Evolutionary conservation across 106 monocot genomes (phyloP).

Genomic region (Platanthera zijinensis): DNA sequence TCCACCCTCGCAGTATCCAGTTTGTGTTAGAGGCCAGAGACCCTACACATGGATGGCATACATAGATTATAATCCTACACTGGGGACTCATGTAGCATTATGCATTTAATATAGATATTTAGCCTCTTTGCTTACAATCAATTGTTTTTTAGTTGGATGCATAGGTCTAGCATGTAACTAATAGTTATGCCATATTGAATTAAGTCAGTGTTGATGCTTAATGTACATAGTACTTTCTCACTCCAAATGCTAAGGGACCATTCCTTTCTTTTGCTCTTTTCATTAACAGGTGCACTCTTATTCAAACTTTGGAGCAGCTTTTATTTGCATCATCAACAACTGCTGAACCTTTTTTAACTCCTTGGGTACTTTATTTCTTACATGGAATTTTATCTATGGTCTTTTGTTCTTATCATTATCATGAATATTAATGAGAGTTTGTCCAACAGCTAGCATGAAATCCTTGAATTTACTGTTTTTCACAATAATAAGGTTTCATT

Average conservation of each 20-base stretch:
- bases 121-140: too few species aligned
- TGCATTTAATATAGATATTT: too few species aligned
- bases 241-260: not conserved
- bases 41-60: too few species aligned
- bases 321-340: slow-evolving; percentile 63
- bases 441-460: not conserved
- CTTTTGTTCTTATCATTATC: not conserved
- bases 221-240: not conserved
- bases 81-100: too few species aligned
- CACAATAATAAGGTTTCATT: not conserved
- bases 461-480: not conserved
- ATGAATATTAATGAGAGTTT: not conserved
- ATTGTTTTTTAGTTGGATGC: too few species aligned
- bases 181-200: not conserved
- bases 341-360: slow-evolving; percentile 72
- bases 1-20: too few species aligned
- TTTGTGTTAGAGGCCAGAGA: too few species aligned
- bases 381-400: not conserved
- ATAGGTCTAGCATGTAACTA: not conserved
- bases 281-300: slow-evolving; percentile 64
- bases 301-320: slow-evolving; percentile 86
- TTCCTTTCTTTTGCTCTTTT: slow-evolving; percentile 4
- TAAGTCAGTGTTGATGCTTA: not conserved
- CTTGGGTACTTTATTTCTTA: slow-evolving; percentile 42
- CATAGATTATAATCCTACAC: too few species aligned